Percentiles rank a stretch among this genome's conserved stretches.
phyloP scores from a whole-genome alignment of 768 basidiomycete genomes.

The Chalciporus chontae region DNA sequence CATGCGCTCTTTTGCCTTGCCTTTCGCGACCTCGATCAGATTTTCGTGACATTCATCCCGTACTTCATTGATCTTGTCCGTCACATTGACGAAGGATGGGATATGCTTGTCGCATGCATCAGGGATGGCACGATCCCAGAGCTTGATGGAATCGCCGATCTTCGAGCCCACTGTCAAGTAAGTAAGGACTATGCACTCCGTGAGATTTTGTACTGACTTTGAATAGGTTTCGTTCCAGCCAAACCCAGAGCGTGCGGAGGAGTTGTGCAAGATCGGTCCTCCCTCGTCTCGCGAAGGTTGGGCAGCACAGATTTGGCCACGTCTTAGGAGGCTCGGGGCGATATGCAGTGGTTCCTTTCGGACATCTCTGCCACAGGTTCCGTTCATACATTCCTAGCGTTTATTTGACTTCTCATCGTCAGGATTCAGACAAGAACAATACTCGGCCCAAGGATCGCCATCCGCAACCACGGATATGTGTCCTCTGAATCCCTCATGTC shows the following conservation, averaged over 20 bases:
- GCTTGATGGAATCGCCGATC: constrained; percentile 8
- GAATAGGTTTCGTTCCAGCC: constrained; percentile 4
- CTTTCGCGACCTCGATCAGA: constrained; percentile 5
- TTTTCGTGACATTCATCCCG: constrained; percentile 1
- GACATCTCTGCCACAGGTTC: constrained; percentile 7
- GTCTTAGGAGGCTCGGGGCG: constrained; percentile 1
- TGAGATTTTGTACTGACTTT: not conserved
- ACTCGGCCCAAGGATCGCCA: constrained; percentile 8
- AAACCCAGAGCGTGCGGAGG: constrained; percentile 8
- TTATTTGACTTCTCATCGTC: not conserved
- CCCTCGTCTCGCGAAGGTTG: constrained; percentile 12
- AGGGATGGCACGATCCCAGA: constrained; percentile 10
- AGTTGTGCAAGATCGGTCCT: constrained; percentile 13
- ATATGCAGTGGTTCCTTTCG: constrained; percentile 16
- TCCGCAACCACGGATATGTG: constrained; percentile 11
- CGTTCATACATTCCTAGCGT: no score
- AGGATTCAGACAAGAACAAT: constrained; percentile 1
- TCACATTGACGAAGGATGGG: constrained; percentile 10
- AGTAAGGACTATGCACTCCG: not conserved
- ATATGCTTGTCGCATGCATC: constrained; percentile 7
- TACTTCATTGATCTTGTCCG: constrained; percentile 12
- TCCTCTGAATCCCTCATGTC: constrained; percentile 7
- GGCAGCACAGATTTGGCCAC: constrained; percentile 15
- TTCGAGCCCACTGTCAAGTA: constrained; percentile 10
- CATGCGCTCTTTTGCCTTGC: constrained; percentile 17